Percentiles rank a stretch among this genome's conserved stretches.
Conservation (phyloP, 2,329 filamentous ascomycete species). For the Penicillium verrucosum region DNA sequence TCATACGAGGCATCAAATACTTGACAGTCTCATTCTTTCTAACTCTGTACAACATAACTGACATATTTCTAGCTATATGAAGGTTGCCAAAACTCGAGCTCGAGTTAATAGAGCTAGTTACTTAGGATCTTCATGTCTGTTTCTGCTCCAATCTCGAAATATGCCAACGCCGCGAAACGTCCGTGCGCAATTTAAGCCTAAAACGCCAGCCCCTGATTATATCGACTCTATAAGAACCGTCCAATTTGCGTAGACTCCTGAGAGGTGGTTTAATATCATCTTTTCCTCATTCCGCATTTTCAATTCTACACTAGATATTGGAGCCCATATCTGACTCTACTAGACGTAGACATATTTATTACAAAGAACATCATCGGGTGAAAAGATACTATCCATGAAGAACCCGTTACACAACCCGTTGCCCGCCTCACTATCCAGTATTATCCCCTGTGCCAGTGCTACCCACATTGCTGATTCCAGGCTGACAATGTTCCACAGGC, state of each 20-base stretch:
- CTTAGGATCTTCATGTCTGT: too few species aligned
- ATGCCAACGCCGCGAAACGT: not conserved
- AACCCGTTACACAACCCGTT: conserved; percentile 7
- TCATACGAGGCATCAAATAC: not conserved
- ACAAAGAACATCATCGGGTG: not conserved
- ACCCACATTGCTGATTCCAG: not conserved
- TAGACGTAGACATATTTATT: not conserved
- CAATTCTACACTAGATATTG: not conserved
- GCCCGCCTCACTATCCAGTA: conserved; percentile 9
- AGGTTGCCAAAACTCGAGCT: not conserved
- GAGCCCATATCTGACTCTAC: not conserved
- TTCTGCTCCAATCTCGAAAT: not conserved
- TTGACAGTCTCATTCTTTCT: not conserved
- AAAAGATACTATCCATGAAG: not conserved
- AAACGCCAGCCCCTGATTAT: not conserved
- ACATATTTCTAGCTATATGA: not conserved
- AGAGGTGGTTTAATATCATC: not conserved
- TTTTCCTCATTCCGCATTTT: not conserved
- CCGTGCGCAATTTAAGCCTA: not conserved
- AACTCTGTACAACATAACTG: not conserved
- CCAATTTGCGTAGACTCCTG: not conserved
- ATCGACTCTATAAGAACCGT: not conserved
- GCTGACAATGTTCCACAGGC: conserved; percentile 53
- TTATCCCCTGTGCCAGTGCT: not conserved
- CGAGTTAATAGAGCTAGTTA: not conserved